Evolutionary conservation across 257 asterid species (phyloP).

Genomic region (Lithospermum erythrorhizon): DNA sequence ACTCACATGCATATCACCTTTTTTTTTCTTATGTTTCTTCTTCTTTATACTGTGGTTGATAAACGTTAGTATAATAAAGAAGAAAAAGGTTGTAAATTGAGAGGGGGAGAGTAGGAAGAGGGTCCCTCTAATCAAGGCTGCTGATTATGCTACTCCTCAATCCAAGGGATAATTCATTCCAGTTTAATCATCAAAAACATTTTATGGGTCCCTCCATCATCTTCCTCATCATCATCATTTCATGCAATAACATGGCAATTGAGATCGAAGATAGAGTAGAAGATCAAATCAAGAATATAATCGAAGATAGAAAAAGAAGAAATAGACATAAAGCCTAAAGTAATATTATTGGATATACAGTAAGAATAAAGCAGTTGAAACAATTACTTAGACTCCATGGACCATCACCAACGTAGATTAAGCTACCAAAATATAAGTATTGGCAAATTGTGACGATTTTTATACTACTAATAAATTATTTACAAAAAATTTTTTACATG

Average conservation of each 20-base stretch:
- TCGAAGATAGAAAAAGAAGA: too few species aligned
- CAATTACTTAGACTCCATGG: too few species aligned
- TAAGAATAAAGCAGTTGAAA: too few species aligned
- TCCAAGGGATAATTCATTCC: constrained; percentile 46
- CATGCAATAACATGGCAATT: constrained; percentile 39
- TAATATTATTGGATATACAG: too few species aligned
- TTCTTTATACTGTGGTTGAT: constrained; percentile 39
- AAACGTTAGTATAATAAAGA: constrained; percentile 23
- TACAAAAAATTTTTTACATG: too few species aligned
- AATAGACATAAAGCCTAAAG: too few species aligned
- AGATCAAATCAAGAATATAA: constrained; percentile 29
- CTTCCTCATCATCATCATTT: constrained; percentile 43
- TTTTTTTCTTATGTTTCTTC: constrained; percentile 49
- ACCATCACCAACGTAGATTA: too few species aligned
- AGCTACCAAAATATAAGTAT: too few species aligned
- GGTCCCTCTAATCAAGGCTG: constrained; percentile 47
- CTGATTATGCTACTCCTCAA: constrained; percentile 54
- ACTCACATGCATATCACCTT: constrained; percentile 84
- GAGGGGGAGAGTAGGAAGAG: not conserved
- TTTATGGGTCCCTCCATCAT: constrained; percentile 54
- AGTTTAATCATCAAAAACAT: constrained; percentile 10
- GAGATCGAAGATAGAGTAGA: not conserved
- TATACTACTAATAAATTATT: too few species aligned
- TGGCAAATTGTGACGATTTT: too few species aligned
- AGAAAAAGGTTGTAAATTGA: constrained; percentile 12